Evolutionary conservation across 2,329 filamentous ascomycete genomes (phyloP).

Genomic region (Bretziella fagacearum): DNA sequence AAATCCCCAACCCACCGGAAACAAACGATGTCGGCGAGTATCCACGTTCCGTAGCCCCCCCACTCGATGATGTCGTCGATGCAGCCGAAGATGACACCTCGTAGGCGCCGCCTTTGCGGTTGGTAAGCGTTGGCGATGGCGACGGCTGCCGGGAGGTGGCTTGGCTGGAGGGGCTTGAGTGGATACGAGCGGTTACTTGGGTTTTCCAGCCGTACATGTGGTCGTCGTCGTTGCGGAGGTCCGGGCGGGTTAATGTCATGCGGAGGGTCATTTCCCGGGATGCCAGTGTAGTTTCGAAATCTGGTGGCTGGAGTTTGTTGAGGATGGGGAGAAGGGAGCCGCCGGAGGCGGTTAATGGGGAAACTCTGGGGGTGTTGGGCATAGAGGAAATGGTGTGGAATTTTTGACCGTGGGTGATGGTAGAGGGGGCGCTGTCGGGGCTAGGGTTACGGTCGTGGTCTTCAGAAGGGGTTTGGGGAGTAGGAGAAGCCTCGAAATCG

Average conservation of each 20-base stretch:
- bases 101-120: neutral
- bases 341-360: neutral
- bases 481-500: constrained; percentile 43
- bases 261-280: constrained; percentile 77
- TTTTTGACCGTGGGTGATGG: neutral
- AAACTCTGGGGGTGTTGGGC: constrained; percentile 16
- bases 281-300: constrained; percentile 12
- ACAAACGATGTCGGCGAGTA: neutral
- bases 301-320: constrained; percentile 18
- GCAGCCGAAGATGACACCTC: neutral
- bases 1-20: neutral
- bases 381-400: constrained; percentile 17
- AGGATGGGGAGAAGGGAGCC: neutral
- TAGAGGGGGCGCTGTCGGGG: no score
- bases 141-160: constrained; percentile 6
- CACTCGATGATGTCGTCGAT: neutral
- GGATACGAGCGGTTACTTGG: neutral
- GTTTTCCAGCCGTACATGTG: constrained; percentile 53
- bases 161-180: constrained; percentile 7
- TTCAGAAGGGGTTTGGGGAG: constrained; percentile 27
- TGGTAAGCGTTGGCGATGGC: constrained; percentile 1
- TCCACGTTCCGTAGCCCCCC: neutral
- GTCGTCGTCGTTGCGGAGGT: constrained; percentile 60
- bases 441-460: neutral
- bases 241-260: constrained; percentile 84